Evolutionary conservation across 2,329 filamentous ascomycete genomes (phyloP), one percentile per base, ranked within the genome.

Genomic region (Thielaviopsis musarum): DNA sequence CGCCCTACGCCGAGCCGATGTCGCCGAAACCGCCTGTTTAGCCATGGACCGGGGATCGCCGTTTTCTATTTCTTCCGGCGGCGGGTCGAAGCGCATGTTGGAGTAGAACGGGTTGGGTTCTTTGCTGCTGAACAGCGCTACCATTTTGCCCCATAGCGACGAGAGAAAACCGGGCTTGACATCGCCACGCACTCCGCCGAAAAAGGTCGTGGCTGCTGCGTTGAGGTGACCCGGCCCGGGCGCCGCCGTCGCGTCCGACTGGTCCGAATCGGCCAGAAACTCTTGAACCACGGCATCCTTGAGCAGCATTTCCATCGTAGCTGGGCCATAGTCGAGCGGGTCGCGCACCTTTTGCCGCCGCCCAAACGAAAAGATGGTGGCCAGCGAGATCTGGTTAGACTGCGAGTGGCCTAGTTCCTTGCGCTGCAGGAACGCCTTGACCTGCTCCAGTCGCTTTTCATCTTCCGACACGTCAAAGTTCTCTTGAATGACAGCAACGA

Each of bases 401-500:
- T 52, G 49, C 69, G 82, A 79, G 48, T 80, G 80, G 24, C 85
- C 87, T 34, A 95, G 75, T 66, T 97, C 91, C 69, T 91, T 94
- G 65, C 91, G 84, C 67, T 95, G 88, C 52, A 98, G 75, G 66
- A 97, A 98, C 1, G 91, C 88, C 67, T 91, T 91, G 62, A 98
- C 91, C 72, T 98, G 94, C 69, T 97, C 89, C 63, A 97, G 73
- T 21, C 94, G 89, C 72, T 98, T 98, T 70, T 97, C 91, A 68
- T 98, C 94, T 69, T 98, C 93, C 3, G 91, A 95, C 26, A 98
- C 90, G 72, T 98, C 93, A 69, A 98, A 98, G 67, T 95, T 98
- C 69, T 98, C 93, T 70, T 98, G 93, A 64, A 98, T 98, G 73
- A 98, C 93, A 77, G 93, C 93, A 87, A 98, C 97, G 76, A 98